Evolutionary conservation across 169 alveolate species (phyloP).

Genomic region (Hammondia hammondi): DNA sequence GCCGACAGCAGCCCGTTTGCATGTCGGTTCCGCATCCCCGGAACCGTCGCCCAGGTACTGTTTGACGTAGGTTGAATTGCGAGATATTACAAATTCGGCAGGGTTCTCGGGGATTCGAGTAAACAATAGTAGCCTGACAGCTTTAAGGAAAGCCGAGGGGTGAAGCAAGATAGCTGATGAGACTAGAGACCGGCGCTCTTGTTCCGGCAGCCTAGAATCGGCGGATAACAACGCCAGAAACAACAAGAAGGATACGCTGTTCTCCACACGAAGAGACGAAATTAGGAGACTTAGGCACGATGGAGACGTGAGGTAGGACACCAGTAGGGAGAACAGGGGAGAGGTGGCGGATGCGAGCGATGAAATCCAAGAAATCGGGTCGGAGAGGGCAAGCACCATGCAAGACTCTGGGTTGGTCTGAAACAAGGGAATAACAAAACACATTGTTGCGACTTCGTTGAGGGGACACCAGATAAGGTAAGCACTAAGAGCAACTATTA

Average conservation of each 20-base stretch:
- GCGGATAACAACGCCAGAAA: slow-evolving; percentile 6
- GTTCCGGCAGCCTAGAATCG: slow-evolving; percentile 24
- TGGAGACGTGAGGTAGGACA: slow-evolving; percentile 25
- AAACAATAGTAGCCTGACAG: slow-evolving; percentile 36
- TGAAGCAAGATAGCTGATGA: slow-evolving; percentile 31
- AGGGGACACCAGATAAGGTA: too few species aligned
- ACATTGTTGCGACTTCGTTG: not conserved
- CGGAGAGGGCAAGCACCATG: slow-evolving; percentile 33
- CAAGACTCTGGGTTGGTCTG: not conserved
- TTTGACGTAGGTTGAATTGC: slow-evolving; percentile 42
- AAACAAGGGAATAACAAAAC: not conserved
- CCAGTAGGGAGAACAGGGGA: slow-evolving; percentile 26
- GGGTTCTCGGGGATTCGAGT: slow-evolving; percentile 27
- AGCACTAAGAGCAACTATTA: too few species aligned
- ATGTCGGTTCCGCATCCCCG: not conserved
- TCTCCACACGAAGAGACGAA: slow-evolving; percentile 34
- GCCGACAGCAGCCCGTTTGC: not conserved
- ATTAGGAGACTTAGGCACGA: slow-evolving; percentile 3
- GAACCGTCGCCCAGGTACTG: not conserved
- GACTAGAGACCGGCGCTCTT: slow-evolving; percentile 32
- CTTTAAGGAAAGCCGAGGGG: slow-evolving; percentile 21
- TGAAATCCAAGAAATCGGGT: slow-evolving; percentile 17
- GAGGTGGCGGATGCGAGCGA: slow-evolving; percentile 28
- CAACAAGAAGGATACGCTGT: slow-evolving; percentile 21
- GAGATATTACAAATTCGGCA: not conserved